A percentile compares a stretch with the other conserved stretches of the same genome.
These are phyloP conservation scores for Drechslerella dactyloides DNA, from an alignment of 2,329 filamentous ascomycete genomes.

Conservation along the genomic window DNA sequence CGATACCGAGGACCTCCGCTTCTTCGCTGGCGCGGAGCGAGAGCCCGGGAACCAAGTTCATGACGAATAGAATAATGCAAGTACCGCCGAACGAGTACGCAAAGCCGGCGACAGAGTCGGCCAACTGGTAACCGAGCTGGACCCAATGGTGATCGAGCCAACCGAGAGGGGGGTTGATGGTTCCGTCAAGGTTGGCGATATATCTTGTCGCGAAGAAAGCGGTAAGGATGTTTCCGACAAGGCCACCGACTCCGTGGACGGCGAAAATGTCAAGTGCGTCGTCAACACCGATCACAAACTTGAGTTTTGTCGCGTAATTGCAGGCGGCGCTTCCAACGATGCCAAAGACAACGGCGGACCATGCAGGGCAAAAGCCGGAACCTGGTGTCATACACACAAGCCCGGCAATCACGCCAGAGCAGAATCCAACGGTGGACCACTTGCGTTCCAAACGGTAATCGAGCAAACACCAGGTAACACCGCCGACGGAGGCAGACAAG, in stretches of 20 bases:
- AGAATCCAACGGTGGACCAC: constrained; percentile 93
- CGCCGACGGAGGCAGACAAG: constrained; percentile 80
- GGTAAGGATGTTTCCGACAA: constrained; percentile 79
- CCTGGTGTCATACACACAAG: constrained; percentile 88
- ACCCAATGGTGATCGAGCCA: constrained; percentile 85
- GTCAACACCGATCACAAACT: constrained; percentile 80
- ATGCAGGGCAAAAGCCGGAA: constrained; percentile 76
- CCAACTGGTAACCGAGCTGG: constrained; percentile 82
- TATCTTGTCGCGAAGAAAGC: constrained; percentile 85
- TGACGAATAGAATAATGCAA: constrained; percentile 77
- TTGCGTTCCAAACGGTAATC: constrained; percentile 89
- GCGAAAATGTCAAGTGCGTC: constrained; percentile 90
- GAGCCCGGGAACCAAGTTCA: constrained; percentile 78
- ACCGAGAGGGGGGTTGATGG: constrained; percentile 70
- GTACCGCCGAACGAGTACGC: constrained; percentile 80
- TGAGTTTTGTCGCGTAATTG: constrained; percentile 91
- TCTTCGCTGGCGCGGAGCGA: constrained; percentile 76
- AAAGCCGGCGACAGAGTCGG: constrained; percentile 77
- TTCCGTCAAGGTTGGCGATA: constrained; percentile 80
- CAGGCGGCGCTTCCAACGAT: constrained; percentile 76
- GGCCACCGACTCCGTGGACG: constrained; percentile 77
- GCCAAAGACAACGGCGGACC: constrained; percentile 81
- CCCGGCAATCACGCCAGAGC: constrained; percentile 85
- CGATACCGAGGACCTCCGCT: constrained; percentile 82
- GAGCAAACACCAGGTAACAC: constrained; percentile 86